Base-by-base conservation (phyloP, 2,329 filamentous ascomycete genomes). In the Colletotrichum echinochloae region DNA sequence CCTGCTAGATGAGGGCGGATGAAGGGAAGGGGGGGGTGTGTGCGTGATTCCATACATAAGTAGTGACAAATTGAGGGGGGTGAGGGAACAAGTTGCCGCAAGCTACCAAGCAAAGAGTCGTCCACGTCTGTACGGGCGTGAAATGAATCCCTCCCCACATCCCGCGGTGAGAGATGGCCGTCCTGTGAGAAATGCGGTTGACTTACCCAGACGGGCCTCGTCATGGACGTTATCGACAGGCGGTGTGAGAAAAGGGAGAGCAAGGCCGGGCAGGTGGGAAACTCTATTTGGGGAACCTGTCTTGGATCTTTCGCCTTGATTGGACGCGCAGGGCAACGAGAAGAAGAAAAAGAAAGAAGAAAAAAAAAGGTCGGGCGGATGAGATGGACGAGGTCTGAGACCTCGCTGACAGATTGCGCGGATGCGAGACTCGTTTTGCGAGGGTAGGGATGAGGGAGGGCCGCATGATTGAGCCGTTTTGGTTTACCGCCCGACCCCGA, bases 361-460 rank as follows among this genome's bases (percentile, higher is more conserved):
- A n/a, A n/a, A n/a, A n/a, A n/a, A n/a, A 23, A 56, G n/a, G 35
- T 28, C 51, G 56, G 66, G 55, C 64, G 44, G 44, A 65, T 65
- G 37, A 67, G 55, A 44, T 66, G 63, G 28, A 28, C 49, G 64
- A 35, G 60, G 65, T 56, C 67, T 70, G 49, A 62, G 67, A 67
- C 67, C 54, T 57, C 23, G 64, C 66, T 67, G 56, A 55, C 37
- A 61, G 64, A 70, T 57, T 57, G 30, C 56, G 64, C 63, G 67
- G 60, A 30, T 57, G 26, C 51, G 41, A 60, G 62, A 44, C 41
- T 56, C 16, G n/a, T n/a, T 23, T 41, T 41, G 33, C 20, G 44
- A 33, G 44, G 7, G 52, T 56, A 51, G 65, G 33, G 23, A 64
- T 44, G 35, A 35, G 33, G 51, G 18, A 35, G n/a, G 60, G 18